Evolutionary conservation across 2,329 filamentous ascomycete genomes (phyloP).

Genomic region (Aspergillus sp.): DNA sequence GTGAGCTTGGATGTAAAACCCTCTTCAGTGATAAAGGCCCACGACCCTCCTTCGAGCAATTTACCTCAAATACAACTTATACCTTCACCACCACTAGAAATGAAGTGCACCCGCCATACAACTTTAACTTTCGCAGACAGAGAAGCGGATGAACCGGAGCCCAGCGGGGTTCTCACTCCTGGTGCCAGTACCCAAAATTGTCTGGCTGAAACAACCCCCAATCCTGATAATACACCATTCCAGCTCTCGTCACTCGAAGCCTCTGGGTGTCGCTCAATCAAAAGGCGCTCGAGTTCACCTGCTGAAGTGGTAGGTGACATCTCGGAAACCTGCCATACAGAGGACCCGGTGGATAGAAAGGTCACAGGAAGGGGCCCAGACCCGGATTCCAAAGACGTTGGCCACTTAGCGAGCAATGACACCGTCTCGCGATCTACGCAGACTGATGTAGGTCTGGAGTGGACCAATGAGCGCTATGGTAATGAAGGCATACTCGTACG

Average conservation of each 20-base stretch:
- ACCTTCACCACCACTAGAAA: neutral
- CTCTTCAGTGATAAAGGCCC: neutral
- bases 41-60: neutral
- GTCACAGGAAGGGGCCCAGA: neutral
- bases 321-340: neutral
- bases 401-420: neutral
- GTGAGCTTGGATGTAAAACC: neutral
- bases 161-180: neutral
- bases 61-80: neutral
- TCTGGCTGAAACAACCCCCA: neutral
- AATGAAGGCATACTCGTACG: neutral
- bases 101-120: neutral
- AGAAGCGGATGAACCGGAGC: too few relatives aligned
- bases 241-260: neutral
- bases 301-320: neutral
- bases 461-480: neutral
- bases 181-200: neutral
- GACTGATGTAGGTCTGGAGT: neutral
- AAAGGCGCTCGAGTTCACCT: neutral
- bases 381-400: neutral
- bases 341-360: neutral
- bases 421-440: conserved; percentile 2
- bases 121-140: neutral
- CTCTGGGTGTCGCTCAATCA: neutral
- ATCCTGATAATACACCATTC: neutral